These are phyloP conservation scores for Geotrichum reessii DNA, from an alignment of 1,139 yeast species.

Conservation along the genomic window DNA sequence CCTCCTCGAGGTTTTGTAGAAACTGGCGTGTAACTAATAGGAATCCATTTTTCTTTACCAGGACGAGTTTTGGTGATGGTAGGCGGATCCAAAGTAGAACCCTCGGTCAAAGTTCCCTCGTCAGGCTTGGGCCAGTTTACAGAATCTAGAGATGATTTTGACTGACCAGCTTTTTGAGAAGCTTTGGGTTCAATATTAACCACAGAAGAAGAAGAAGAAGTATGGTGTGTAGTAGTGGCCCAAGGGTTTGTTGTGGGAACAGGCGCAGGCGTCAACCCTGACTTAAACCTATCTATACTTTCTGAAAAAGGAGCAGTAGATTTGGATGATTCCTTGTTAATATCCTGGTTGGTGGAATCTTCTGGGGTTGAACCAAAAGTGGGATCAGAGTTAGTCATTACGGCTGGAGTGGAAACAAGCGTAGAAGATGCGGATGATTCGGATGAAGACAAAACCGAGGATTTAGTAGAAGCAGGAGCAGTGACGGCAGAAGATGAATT, in stretches of 20 bases:
- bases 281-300: constrained; percentile 21
- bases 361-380: constrained; percentile 34
- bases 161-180: neutral
- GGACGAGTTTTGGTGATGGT: neutral
- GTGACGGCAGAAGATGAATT: constrained; percentile 12
- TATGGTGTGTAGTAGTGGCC: constrained; percentile 26
- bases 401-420: neutral
- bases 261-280: constrained; percentile 42
- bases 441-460: constrained; percentile 19
- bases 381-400: constrained; percentile 6
- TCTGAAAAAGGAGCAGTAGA: constrained; percentile 4
- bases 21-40: constrained; percentile 13
- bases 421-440: neutral
- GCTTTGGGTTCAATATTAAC: neutral
- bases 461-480: constrained; percentile 22
- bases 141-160: constrained; percentile 16
- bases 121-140: constrained; percentile 21
- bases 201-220: constrained; percentile 14
- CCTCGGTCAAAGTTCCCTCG: constrained; percentile 9
- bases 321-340: constrained; percentile 9
- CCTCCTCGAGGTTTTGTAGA: constrained; percentile 5
- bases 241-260: constrained; percentile 41
- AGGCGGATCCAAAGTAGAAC: neutral
- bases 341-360: constrained; percentile 16
- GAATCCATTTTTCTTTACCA: constrained; percentile 16